These are phyloP conservation scores for Vigna trinervia DNA, from an alignment of 306 rosid species.

Conservation along the genomic window DNA sequence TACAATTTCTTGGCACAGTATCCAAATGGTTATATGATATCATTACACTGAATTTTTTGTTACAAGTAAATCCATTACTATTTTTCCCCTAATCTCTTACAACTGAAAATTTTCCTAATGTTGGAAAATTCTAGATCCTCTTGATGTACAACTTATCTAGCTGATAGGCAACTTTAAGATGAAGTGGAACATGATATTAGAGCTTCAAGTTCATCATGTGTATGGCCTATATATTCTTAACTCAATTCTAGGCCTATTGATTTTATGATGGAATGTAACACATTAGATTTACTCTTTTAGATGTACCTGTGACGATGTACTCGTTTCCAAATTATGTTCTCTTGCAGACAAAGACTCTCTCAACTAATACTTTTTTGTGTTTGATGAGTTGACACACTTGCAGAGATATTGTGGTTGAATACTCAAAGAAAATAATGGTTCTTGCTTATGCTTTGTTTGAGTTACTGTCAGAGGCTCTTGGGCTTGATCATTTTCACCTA, in stretches of 20 bases:
- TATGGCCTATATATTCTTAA: neutral
- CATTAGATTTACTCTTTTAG: neutral
- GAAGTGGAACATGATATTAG: neutral
- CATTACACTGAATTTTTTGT: slow-evolving; percentile 7
- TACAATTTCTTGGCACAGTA: neutral
- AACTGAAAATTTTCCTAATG: neutral
- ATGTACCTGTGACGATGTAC: neutral
- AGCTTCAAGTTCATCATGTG: neutral
- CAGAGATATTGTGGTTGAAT: slow-evolving; percentile 48
- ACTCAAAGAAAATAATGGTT: slow-evolving; percentile 43
- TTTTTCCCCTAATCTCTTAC: neutral
- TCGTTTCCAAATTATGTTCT: too few relatives aligned
- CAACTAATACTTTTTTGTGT: neutral
- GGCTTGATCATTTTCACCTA: slow-evolving; percentile 2
- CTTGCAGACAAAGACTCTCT: neutral
- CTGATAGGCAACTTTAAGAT: neutral
- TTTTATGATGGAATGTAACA: neutral
- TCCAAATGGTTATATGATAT: neutral
- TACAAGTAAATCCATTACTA: neutral
- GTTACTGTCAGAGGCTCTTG: slow-evolving; percentile 35
- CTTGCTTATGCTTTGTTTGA: slow-evolving; percentile 47
- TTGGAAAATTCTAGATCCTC: neutral
- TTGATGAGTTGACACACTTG: slow-evolving; percentile 23
- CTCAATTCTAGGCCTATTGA: neutral
- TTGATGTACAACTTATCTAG: neutral